Conservation (phyloP, 23 red algal genomes). For the Gracilaria gracilis region DNA sequence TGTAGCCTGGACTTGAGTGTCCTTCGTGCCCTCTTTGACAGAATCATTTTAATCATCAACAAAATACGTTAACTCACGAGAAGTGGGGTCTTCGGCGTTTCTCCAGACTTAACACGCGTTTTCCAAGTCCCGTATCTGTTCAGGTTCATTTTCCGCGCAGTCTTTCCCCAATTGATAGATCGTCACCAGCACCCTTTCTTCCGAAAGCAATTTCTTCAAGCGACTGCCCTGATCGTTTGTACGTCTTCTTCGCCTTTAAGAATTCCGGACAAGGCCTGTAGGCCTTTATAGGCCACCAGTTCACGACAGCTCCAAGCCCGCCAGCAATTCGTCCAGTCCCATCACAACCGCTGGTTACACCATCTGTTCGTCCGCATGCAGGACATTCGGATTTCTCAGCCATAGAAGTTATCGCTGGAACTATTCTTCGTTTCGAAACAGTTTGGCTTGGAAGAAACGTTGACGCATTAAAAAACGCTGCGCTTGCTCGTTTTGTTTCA, state of each 20-base stretch:
- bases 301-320: constrained; percentile 80
- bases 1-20: too few relatives aligned
- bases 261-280: constrained; percentile 85
- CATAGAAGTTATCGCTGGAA: constrained; percentile 14
- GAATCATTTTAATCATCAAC: too few relatives aligned
- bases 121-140: too few relatives aligned
- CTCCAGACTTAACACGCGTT: neutral
- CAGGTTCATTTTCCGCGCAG: constrained; percentile 56
- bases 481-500: neutral
- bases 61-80: too few relatives aligned
- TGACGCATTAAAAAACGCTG: neutral
- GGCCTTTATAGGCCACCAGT: constrained; percentile 94
- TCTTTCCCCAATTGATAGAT: constrained; percentile 66
- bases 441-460: neutral
- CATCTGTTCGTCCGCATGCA: constrained; percentile 51
- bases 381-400: constrained; percentile 21
- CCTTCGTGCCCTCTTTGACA: too few relatives aligned
- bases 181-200: constrained; percentile 67
- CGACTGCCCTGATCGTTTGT: constrained; percentile 82
- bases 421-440: neutral
- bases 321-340: constrained; percentile 79
- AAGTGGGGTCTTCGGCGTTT: neutral
- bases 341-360: constrained; percentile 67
- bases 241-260: constrained; percentile 76
- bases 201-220: constrained; percentile 90